Conservation (phyloP, 176 grass and related monocot species). For the Saccharum officinarum region DNA sequence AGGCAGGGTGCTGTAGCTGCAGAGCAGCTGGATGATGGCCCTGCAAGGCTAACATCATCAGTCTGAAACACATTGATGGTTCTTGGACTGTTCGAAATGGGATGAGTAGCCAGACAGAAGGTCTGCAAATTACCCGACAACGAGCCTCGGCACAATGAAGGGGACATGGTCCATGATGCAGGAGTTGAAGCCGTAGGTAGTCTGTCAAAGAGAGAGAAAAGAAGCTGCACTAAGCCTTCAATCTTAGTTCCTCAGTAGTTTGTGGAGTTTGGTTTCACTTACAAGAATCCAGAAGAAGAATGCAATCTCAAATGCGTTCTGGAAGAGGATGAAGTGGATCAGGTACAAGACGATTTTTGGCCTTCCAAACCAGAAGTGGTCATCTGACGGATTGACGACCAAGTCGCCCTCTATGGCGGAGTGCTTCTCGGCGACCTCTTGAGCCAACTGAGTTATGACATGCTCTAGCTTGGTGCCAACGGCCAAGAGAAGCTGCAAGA, state of each 20-base stretch:
- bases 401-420: conserved; percentile 72
- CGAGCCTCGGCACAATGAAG: conserved; percentile 77
- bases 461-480: conserved; percentile 93
- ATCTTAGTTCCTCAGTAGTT: neutral
- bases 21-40: conserved; percentile 67
- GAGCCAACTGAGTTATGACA: conserved; percentile 73
- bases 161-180: conserved; percentile 84
- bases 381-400: conserved; percentile 79
- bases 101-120: neutral
- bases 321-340: conserved; percentile 95
- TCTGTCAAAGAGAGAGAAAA: conserved; percentile 46
- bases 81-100: neutral
- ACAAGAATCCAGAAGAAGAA: conserved; percentile 99
- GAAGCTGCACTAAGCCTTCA: neutral
- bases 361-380: conserved; percentile 79
- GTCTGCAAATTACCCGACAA: conserved; percentile 53
- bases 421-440: conserved; percentile 88
- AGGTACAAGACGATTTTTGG: conserved; percentile 68
- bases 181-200: conserved; percentile 76
- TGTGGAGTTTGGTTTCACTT: conserved; percentile 1
- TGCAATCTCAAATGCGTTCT: conserved; percentile 93
- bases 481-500: conserved; percentile 69
- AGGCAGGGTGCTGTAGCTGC: conserved; percentile 91
- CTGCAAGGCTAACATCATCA: conserved; percentile 28
- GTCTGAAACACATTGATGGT: neutral